Percentiles rank a stretch among this genome's conserved stretches.
Conservation (phyloP, 352 stramenopile species). For the Pelagophyceae sp. region DNA sequence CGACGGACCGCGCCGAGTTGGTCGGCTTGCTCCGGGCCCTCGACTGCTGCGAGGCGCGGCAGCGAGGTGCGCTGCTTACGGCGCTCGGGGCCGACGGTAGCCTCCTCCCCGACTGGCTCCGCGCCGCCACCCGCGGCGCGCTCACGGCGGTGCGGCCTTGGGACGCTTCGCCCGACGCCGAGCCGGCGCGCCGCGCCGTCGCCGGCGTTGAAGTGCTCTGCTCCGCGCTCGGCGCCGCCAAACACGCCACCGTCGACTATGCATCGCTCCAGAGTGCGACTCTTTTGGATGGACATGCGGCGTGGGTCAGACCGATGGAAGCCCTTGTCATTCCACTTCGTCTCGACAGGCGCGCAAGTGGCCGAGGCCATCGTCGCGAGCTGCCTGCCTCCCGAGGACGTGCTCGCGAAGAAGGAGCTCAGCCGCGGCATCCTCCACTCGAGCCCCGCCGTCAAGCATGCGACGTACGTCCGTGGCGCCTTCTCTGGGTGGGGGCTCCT, state of each 20-base stretch:
- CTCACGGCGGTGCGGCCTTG: background rate
- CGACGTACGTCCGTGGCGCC: background rate
- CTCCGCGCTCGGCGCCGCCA: background rate
- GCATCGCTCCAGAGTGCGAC: no score
- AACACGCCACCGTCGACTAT: background rate
- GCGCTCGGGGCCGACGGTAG: background rate
- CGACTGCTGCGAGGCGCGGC: background rate
- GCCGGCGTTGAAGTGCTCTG: background rate
- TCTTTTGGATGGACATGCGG: no score
- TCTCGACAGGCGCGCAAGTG: no score
- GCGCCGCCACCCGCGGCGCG: background rate
- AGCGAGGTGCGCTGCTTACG: background rate
- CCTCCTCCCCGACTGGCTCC: background rate
- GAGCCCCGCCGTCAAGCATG: background rate
- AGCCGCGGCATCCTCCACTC: background rate
- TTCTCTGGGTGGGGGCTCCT: no score
- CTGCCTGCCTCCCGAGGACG: conserved; percentile 12
- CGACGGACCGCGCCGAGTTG: background rate
- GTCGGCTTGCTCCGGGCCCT: background rate
- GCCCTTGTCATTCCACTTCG: no score
- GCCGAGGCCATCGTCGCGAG: background rate
- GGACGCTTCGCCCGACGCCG: background rate
- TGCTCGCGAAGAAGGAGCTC: conserved; percentile 9
- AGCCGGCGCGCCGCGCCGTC: background rate
- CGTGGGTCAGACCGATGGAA: no score